Base-by-base conservation (phyloP, 2,329 filamentous ascomycete species). In the Rasamsonia emersonii region DNA sequence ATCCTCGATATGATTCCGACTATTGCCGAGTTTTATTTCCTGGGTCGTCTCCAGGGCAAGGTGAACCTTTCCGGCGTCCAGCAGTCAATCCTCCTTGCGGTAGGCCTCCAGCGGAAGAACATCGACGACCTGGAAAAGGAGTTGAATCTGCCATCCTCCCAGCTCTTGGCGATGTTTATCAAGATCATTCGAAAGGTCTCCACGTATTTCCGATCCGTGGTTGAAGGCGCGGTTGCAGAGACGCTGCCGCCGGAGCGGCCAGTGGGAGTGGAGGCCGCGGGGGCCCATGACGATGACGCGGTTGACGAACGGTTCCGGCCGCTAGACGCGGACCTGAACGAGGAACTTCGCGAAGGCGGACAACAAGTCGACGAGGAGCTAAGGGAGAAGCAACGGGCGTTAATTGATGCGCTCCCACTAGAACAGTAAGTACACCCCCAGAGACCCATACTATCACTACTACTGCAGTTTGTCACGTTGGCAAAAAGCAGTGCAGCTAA, bases 131-230 rank as follows among this genome's bases (percentile, higher is more conserved):
- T 95, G 6, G 81, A 88, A 40, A 77, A 79, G 41, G 91, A 98
- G 51, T 62, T 94, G 3, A 72, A 71, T 5, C 63, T 95, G 4
- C 76, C 75, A 1, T 72, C 76, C 2, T 80, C 78, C 26, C 91
- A 96, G 62, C 67, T 95, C 3, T 69, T 98, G 40, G 88, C 89
- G 39, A 93, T 96, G 82, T 96, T 98, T 59, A 85, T 94, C 57
- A 98, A 98, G 68, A 82, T 94, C 39, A 72, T 95, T 38, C 77
- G 86, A 43, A 96, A 96, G 65, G 73, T 94, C 23, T 82, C 82
- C 3, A 70, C 73, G 3, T 75, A 88, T 53, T 91, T 98, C 61
- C 75, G 78, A 18, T 65, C 70, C 3, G 61, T 96, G 1, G 71
- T 95, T 3, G 75, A 86, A 24, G 77, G 75, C 3, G 86, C 84